Base-by-base conservation (phyloP, 2,329 filamentous ascomycete genomes). In the Botryotinia narcissicola region DNA sequence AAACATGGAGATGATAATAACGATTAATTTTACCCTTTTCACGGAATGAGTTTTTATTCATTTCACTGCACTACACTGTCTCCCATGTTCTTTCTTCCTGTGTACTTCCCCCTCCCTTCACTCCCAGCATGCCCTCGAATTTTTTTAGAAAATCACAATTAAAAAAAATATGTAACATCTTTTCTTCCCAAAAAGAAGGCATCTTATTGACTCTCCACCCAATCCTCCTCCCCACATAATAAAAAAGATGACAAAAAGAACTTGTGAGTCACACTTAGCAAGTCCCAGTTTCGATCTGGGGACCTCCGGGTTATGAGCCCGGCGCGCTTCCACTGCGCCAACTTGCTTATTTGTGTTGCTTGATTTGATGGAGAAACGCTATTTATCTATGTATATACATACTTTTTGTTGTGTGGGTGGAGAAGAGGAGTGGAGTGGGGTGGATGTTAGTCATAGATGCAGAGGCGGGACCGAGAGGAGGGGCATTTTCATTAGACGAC, bases 301-400 rank as follows among this genome's bases (percentile, higher is more conserved):
- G 80, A 77, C 80, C 80, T 81, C 80, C 80, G 80, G 80, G 80
- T 81, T 81, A 81, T 81, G 80, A 81, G 80, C 80, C 80, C 80
- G 80, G 80, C 75, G 73, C 80, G 80, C 79, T 81, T 81, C 80
- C 79, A 76, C 80, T 81, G 80, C 80, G 80, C 80, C 79, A 81
- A 78, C 78, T 80, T 81, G 79, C 80, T 81, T 75, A 1, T 68
- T 54, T 54, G 18, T 63, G 8, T 29, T 63, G 4, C 16, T 29
- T 63, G 7, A 8, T 63, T 63, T 29, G 61, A 44, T 63, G n/a
- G 3, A 1, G 0, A 2, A 0, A 0, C 1, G 1, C 0, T 0
- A 3, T 1, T 25, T 42, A 3, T 42, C 44, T 29, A 1, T 25
- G 0, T 5, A 29, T 29, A 44, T 29, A 63, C 29, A 42, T 7